phyloP scores from a whole-genome alignment of 805 yeast species.

The Teunomyces funiuensis region DNA sequence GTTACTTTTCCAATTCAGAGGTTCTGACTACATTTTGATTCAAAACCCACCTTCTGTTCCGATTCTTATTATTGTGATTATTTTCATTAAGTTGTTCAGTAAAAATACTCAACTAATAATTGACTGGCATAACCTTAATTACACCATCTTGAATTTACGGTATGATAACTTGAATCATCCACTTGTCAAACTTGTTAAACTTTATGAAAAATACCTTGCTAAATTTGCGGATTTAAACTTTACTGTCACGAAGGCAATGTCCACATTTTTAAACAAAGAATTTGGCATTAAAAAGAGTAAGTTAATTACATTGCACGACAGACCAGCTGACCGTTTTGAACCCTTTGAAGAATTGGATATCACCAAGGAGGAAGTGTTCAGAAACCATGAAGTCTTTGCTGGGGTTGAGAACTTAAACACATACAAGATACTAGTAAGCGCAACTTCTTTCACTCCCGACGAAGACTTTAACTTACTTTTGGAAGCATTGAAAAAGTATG shows the following conservation, averaged over 20 bases:
- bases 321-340: conserved; percentile 71
- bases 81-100: conserved; percentile 49
- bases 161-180: conserved; percentile 55
- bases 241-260: conserved; percentile 80
- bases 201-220: conserved; percentile 66
- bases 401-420: conserved; percentile 20
- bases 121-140: conserved; percentile 97
- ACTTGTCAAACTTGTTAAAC: conserved; percentile 56
- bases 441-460: conserved; percentile 95
- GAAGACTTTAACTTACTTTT: conserved; percentile 78
- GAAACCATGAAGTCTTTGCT: conserved; percentile 27
- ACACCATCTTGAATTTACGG: conserved; percentile 71
- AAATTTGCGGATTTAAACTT: conserved; percentile 67
- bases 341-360: conserved; percentile 43
- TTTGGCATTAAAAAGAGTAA: conserved; percentile 50
- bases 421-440: conserved; percentile 73
- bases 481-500: conserved; percentile 65
- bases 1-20: conserved; percentile 54
- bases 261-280: conserved; percentile 50
- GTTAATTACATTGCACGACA: conserved; percentile 73
- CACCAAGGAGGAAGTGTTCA: conserved; percentile 28
- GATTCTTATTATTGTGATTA: conserved; percentile 59
- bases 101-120: conserved; percentile 65
- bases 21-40: conserved; percentile 67
- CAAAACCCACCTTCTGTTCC: conserved; percentile 96